A percentile compares a stretch with the other conserved stretches of the same genome.
Evolutionary conservation across 345 rosid genomes (phyloP).

Genomic region (Salix purpurea): DNA sequence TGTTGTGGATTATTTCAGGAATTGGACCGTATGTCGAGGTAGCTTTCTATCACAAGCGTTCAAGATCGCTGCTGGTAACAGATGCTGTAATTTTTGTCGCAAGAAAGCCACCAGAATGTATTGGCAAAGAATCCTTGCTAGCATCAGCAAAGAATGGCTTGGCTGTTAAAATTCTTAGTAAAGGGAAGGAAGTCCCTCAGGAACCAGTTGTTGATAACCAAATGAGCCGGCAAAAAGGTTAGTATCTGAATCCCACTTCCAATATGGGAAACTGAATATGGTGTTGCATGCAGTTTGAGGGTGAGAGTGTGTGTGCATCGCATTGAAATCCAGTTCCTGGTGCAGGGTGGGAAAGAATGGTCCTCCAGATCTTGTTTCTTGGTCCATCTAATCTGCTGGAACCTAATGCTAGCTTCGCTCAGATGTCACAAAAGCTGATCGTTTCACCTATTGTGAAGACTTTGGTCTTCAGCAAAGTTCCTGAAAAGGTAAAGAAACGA

Average conservation of each 20-base stretch:
- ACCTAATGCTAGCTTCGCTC: constrained; percentile 87
- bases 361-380: constrained; percentile 84
- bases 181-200: constrained; percentile 75
- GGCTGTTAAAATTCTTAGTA: constrained; percentile 88
- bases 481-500: constrained; percentile 65
- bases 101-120: constrained; percentile 70
- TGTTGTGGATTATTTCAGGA: constrained; percentile 38
- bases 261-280: neutral
- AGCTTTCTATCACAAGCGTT: constrained; percentile 80
- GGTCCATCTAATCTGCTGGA: constrained; percentile 94
- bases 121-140: constrained; percentile 64
- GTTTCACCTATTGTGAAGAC: constrained; percentile 95
- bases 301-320: neutral
- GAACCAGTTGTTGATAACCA: constrained; percentile 77
- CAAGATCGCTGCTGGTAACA: constrained; percentile 78
- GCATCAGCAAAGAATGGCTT: constrained; percentile 92
- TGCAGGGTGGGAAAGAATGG: constrained; percentile 99
- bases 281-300: constrained; percentile 3
- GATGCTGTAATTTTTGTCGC: constrained; percentile 93
- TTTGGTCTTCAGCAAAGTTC: constrained; percentile 92
- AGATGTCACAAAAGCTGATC: constrained; percentile 88
- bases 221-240: constrained; percentile 71
- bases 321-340: constrained; percentile 4
- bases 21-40: constrained; percentile 95
- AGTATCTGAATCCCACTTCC: constrained; percentile 11